Conservation (phyloP, 306 rosid species). For the Dalbergia cochinchinensis region DNA sequence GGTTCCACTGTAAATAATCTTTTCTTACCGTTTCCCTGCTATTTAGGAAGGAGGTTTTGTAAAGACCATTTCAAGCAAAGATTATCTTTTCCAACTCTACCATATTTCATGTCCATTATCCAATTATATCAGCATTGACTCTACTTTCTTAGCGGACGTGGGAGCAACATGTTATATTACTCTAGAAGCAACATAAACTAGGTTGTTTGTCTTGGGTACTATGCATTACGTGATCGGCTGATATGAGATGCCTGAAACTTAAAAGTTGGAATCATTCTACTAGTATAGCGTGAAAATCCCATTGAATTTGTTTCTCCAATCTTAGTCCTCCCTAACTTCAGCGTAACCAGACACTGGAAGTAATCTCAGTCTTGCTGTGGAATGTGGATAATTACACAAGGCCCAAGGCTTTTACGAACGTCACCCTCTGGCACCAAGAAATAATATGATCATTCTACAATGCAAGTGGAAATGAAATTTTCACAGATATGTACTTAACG, state of each 20-base stretch:
- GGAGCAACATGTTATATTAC: too few species aligned
- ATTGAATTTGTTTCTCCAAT: not conserved
- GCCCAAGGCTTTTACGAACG: not conserved
- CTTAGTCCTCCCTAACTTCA: not conserved
- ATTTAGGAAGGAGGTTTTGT: not conserved
- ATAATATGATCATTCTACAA: not conserved
- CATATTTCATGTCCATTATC: not conserved
- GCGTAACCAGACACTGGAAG: too few species aligned
- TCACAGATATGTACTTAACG: not conserved
- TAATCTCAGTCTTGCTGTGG: too few species aligned
- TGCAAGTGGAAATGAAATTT: not conserved
- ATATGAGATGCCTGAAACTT: not conserved
- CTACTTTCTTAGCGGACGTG: not conserved
- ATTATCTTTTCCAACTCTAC: not conserved
- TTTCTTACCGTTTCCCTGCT: not conserved
- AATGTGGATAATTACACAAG: too few species aligned
- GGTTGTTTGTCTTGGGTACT: not conserved
- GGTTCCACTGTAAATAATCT: constrained; percentile 6
- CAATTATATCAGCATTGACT: not conserved
- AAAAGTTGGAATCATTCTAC: not conserved
- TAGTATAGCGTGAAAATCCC: not conserved
- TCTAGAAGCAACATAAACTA: not conserved
- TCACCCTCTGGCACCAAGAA: not conserved
- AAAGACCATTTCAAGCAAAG: not conserved
- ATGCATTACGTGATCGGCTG: too few species aligned